Base-by-base conservation (phyloP, 2,329 filamentous ascomycete genomes). In the Fusarium siculi region DNA sequence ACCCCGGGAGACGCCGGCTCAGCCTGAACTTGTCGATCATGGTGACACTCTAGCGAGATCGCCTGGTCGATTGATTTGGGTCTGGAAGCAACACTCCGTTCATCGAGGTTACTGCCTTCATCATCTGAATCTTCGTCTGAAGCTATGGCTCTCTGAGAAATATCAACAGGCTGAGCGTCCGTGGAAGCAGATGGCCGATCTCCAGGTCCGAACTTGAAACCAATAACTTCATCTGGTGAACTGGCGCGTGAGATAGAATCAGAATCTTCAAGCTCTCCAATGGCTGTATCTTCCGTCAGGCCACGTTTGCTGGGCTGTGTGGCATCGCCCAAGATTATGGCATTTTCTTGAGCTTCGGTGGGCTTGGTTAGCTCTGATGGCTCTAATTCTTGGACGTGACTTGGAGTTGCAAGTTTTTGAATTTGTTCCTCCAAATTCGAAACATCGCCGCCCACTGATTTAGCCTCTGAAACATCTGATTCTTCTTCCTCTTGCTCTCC, bases 121-220 rank as follows among this genome's bases (percentile, higher is more conserved):
- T 68, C 54, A 30, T 56, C 58, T 19, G 37, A 50, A n/a, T 67
- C 63, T 9, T 39, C 40, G 9, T 65, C 54, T 40, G 42, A 40
- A 28, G 19, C 42, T 43, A 37, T 37, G 21, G n/a, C 25, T 36
- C 57, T 53, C 39, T 53, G 23, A 43, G 34, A 21, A 49, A 46
- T 16, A 52, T 46, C 34, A 32, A 25, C 23, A 40, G 57, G 30
- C n/a, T 42, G 32, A 32, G 21, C 23, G 21, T 53, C 28, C 21
- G 23, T 42, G 37, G 49, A 52, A 37, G 57, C 55, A 25, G 40
- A 63, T 64, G n/a, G 39, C 15, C 19, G 43, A 32, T 54, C 18
- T 25, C 23, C 47, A 14, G 47, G n/a, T 53, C 30, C 47, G 30
- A 49, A 50, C 21, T 36, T 15, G 30, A 28, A 46, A 9, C 32